Evolutionary conservation across 768 basidiomycete species (phyloP), one percentile per base, ranked within the genome.

Genomic region (Mrakia gelida): DNA sequence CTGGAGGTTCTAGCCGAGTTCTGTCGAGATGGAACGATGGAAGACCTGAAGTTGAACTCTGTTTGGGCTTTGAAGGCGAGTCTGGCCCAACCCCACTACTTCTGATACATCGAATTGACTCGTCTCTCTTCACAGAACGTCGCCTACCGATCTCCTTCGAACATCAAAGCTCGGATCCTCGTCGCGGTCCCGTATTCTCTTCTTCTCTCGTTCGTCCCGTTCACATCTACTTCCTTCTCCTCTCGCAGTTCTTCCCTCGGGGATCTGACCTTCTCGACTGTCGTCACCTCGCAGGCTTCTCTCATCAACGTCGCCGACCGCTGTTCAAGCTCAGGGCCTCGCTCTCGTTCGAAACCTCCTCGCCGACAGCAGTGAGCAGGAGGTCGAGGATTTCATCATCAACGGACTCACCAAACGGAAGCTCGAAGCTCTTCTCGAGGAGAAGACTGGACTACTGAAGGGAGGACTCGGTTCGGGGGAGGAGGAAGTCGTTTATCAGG

Each of bases 401-500:
- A 26, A 38, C 38, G 67, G 34, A 5, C 67, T 43, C 41, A 43
- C 34, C 21, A 70, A 70, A 13, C 10, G 18, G 21, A 70, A 21
- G 26, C 23, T 70, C 41, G 34, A 41, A 41, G 15, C 15, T 26
- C 34, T 70, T 26, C 9, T 70, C 34, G 41, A 26, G 41, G 67
- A 70, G 11, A 70, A 70, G 41, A 70, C 67, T 34, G 26, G 41
- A 8, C 41, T 38, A 0, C 23, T 70, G 26, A n/a, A 8, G 6
- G 32, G 2, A n/a, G 67, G 34, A 3, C 38, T 41, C 6, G 38
- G 67, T 6, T 8, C 65, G 11, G 65, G 65, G 8, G 67, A 70
- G 41, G 67, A 70, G 34, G 67, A 70, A 38, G 67, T 70, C 41
- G 34, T 70, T 11, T 43, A 70, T 41, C 67, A 70, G 67, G 67